Evolutionary conservation across 257 asterid species (phyloP), one percentile per base, ranked within the genome.

Genomic region (Craterostigma plantagineum): DNA sequence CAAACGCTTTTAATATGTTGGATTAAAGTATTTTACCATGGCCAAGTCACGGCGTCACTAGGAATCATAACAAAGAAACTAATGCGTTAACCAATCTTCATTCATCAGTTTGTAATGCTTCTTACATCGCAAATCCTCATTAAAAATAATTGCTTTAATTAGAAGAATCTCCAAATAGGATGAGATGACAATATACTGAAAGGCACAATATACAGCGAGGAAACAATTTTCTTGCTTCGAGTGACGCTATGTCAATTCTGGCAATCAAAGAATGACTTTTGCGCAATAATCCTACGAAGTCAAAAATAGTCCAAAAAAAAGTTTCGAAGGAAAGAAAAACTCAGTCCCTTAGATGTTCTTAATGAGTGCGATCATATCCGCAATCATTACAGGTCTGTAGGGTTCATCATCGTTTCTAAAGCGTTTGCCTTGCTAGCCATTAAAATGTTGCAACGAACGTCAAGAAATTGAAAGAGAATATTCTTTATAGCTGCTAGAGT

Each of bases 281-380:
- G n/a, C n/a, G n/a, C n/a, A 0, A 33, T 7, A 4, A 44, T 17
- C 4, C 30, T 14, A 42, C 10, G 23, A 15, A 7, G 8, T 5
- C n/a, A n/a, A 14, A 43, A 14, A 33, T 43, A n/a, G 16, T n/a
- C 5, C 45, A 7, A 14, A 7, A 16, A n/a, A 33, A 1, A 38
- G 2, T 4, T 0, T 37, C 1, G 1, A 8, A 57, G 49, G 30
- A 23, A n/a, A n/a, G n/a, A n/a, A 58, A 49, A 67, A 65, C 83
- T 73, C 91, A 73, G 81, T 56, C 91, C 91, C 84, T 70, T 77
- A 73, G 83, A 73, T 77, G 90, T 76, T 76, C 74, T 51, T 53
- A 43, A 62, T 0, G 34, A 60, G 38, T 56, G 77, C 71, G 72
- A 73, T 77, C 91, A 70, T 70, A 30, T 61, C 65, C 77, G 68